Evolutionary conservation across 192 early-diverging fungal genomes (phyloP), one percentile per base, ranked within the genome.

Genomic region (Globomyces pollinis-pini): DNA sequence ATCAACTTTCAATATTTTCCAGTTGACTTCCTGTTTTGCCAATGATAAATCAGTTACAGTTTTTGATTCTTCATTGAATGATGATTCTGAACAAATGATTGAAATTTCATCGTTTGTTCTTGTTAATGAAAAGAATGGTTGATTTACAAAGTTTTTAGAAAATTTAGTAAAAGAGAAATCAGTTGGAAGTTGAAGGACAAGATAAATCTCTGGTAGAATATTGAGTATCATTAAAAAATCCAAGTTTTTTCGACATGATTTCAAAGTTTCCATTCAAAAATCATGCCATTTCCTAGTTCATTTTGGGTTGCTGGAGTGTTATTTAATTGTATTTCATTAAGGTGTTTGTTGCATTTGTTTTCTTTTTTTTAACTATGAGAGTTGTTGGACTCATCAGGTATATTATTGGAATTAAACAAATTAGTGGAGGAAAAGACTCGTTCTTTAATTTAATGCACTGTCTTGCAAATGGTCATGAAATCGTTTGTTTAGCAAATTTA

Each of bases 371-470:
- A 13, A n/a, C n/a, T n/a, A 43, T 44, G 55, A 39, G 39, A 29
- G 38, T 44, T 18, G 55, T 57, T 6, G 38, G 28, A 11, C 24
- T 57, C 2, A n/a, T n/a, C n/a, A n/a, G n/a, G n/a, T n/a, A n/a
- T n/a, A n/a, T n/a, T n/a, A n/a, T n/a, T n/a, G n/a, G n/a, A n/a
- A n/a, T n/a, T n/a, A n/a, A n/a, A n/a, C n/a, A n/a, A n/a, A 31
- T 44, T 13, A 39, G 35, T 57, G 92, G 94, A 31, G 96, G 96
- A 44, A 99, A 99, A 69, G 96, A 99, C 74, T 92, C 89, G 58
- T 88, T 85, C 59, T 95, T 88, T 72, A 94, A 93, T 63, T 82
- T 95, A 84, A 82, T 97, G 81, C 88, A 99, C 70, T 93, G 92
- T 73, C 84, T 90, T 3, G 88, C 89, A 35, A 76, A 93, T 64